Conservation (phyloP, 2,329 filamentous ascomycete species). For the Trichoderma sp. region DNA sequence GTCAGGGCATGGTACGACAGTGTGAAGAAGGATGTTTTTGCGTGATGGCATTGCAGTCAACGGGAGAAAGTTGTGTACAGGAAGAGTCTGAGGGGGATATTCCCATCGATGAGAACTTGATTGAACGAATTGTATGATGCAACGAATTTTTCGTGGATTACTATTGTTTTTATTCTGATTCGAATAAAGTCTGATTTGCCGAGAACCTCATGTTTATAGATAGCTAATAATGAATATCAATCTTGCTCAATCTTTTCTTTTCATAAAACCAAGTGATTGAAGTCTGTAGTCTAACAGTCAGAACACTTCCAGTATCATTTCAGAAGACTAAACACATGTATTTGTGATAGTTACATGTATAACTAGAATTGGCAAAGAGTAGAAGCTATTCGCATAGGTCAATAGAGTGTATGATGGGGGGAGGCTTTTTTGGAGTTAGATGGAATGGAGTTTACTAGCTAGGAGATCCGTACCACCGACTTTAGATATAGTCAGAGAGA, state of each 20-base stretch:
- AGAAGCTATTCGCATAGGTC: fast-evolving
- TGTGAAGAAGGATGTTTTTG: not conserved
- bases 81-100: not conserved
- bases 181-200: not conserved
- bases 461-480: not conserved
- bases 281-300: not conserved
- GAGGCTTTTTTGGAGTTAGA: not conserved
- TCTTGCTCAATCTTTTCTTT: not conserved
- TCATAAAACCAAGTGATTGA: not conserved
- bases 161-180: not conserved
- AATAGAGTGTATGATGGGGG: not conserved
- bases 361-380: no score
- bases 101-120: not conserved
- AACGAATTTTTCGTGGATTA: not conserved
- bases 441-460: not conserved
- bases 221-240: not conserved
- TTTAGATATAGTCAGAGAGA: not conserved
- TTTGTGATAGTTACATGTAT: no score
- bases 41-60: not conserved
- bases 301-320: not conserved
- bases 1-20: not conserved
- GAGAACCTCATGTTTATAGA: not conserved
- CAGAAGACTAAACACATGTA: no score
- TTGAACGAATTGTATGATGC: not conserved
- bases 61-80: not conserved